Conservation (phyloP, 73 alveolate species). For the Halteria grandinella region DNA sequence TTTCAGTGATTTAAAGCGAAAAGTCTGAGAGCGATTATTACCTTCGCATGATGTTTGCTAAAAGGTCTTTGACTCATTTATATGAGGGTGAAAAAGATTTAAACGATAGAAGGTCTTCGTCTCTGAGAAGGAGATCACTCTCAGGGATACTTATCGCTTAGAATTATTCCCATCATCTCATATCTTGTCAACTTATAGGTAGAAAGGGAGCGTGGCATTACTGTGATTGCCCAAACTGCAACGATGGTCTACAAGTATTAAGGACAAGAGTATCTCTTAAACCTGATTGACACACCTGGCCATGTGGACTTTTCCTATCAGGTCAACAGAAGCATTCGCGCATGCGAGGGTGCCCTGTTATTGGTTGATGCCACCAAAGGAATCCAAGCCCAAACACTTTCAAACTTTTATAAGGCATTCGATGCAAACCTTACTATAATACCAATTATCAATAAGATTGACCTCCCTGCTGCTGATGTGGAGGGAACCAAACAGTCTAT, state of each 20-base stretch:
- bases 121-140: too few relatives aligned
- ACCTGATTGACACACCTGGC: constrained; percentile 97
- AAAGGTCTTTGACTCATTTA: constrained; percentile 44
- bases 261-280: constrained; percentile 74
- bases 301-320: constrained; percentile 95
- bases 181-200: too few relatives aligned
- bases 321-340: constrained; percentile 91
- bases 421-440: constrained; percentile 76
- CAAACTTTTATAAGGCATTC: constrained; percentile 85
- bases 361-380: constrained; percentile 93
- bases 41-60: constrained; percentile 15
- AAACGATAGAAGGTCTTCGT: too few relatives aligned
- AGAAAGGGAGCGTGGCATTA: constrained; percentile 94
- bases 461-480: constrained; percentile 77
- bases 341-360: constrained; percentile 94
- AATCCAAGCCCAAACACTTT: constrained; percentile 90
- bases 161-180: too few relatives aligned
- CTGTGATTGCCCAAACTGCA: constrained; percentile 94
- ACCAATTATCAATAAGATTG: constrained; percentile 89
- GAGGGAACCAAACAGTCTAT: constrained; percentile 68
- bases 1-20: constrained; percentile 15
- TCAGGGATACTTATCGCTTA: too few relatives aligned
- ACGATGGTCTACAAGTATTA: constrained; percentile 78
- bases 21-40: constrained; percentile 8
- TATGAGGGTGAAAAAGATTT: too few relatives aligned